Percentiles rank a stretch among this genome's conserved stretches.
phyloP scores from a whole-genome alignment of 306 rosid genomes.

The Morella rubra region DNA sequence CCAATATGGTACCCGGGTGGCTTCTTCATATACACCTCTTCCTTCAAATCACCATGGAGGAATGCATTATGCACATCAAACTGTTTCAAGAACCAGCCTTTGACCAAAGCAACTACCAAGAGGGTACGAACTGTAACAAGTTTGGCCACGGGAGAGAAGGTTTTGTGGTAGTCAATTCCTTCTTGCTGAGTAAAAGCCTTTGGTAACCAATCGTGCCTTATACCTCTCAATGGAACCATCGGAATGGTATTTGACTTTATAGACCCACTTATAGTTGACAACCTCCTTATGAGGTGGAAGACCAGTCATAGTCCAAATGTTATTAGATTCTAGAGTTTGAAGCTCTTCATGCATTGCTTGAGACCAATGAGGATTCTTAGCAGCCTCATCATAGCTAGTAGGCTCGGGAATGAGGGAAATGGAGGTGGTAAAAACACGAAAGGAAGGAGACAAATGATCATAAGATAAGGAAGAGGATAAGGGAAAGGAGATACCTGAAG shows the following conservation, averaged over 20 bases:
- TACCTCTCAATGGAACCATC: background rate
- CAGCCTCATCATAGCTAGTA: background rate
- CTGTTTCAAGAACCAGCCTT: no score
- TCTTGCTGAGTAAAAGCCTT: background rate
- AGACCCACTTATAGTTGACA: background rate
- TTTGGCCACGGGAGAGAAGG: background rate
- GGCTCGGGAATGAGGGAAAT: background rate
- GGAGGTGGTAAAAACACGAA: background rate
- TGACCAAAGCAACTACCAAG: no score
- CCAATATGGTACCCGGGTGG: no score
- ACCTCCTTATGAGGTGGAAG: background rate
- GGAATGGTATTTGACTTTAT: background rate
- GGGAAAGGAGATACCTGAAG: background rate
- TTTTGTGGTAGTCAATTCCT: background rate
- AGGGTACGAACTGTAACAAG: background rate
- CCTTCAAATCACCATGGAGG: no score
- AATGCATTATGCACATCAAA: no score
- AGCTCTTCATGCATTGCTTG: background rate
- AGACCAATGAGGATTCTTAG: background rate
- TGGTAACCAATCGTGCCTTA: background rate
- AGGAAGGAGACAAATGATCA: background rate
- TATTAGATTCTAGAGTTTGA: background rate
- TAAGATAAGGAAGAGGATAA: background rate
- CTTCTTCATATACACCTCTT: no score
- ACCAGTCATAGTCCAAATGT: background rate